Evolutionary conservation across 148 eudicot genomes (phyloP).

Genomic region (Rhododendron ferrugineum): DNA sequence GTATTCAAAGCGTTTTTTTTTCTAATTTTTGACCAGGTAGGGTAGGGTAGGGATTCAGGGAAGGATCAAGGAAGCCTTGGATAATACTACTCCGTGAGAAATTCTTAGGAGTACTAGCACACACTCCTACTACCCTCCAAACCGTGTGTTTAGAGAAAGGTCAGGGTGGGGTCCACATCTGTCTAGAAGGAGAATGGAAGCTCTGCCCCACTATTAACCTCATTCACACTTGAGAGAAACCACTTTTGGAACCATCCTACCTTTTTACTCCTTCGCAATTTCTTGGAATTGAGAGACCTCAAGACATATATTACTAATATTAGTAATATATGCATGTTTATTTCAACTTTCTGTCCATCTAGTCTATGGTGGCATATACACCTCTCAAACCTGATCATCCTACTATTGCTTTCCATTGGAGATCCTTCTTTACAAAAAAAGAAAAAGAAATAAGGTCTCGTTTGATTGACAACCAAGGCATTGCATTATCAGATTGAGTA

Average conservation of each 20-base stretch:
- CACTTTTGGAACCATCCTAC: background rate
- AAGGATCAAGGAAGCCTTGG: background rate
- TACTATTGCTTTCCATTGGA: background rate
- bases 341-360: background rate
- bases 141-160: background rate
- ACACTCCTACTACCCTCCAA: background rate
- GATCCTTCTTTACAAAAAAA: too few relatives aligned
- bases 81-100: too few relatives aligned
- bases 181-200: conserved; percentile 4
- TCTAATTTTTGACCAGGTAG: background rate
- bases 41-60: background rate
- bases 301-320: too few relatives aligned
- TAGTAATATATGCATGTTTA: background rate
- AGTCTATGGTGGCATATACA: background rate
- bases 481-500: background rate
- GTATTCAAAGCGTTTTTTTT: background rate
- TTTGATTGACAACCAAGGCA: background rate
- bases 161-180: background rate
- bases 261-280: background rate
- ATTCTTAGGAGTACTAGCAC: too few relatives aligned
- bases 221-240: background rate
- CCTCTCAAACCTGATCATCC: background rate
- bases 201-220: background rate
- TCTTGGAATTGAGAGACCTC: background rate
- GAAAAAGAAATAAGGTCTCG: background rate